Base-by-base conservation (phyloP, 2,329 filamentous ascomycete genomes). In the Fusarium ambrosium region DNA sequence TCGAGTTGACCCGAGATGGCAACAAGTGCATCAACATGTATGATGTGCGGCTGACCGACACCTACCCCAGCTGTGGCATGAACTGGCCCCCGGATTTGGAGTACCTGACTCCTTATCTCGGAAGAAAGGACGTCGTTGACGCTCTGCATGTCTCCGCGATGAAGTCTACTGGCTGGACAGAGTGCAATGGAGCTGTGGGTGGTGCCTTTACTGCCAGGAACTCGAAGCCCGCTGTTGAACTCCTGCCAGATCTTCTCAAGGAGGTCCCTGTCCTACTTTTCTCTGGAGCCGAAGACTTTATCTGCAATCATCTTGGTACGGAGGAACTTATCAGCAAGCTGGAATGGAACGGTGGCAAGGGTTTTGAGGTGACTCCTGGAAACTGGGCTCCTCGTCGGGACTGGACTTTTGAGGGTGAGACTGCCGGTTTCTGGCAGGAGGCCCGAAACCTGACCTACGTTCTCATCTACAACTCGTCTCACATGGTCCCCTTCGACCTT, bases 401-500 rank as follows among this genome's bases (percentile, higher is more conserved):
- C 79, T 99, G 97, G 97, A 94, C 92, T 1, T 98, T 98, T 76
- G 97, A 98, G 83, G 94, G 92, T 71, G 90, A 98, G 77, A 86
- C 91, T 2, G 95, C 95, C 4, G 97, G 97, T 27, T 94, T 97
- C 80, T 99, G 96, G 88, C 97, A 99, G 83, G 91, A 95, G 81
- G 96, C 97, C 2, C 92, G 97, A 75, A 99, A 99, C 84, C 85
- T 99, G 71, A 98, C 97, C 1, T 99, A 99, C 81, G 92, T 99
- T 36, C 88, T 97, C 45, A 98, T 98, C 85, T 94, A 97, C 87
- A 97, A 99, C 82, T 92, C 95, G 18, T 97, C 94, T 60, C 97
- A 99, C 84, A 99, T 99, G 97, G 97, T 99, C 1, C 97, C 97
- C 1, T 98, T 97, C 80, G 96, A 99, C 83, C 94, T 93, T 78